Percentiles rank a stretch among this genome's conserved stretches.
These are phyloP conservation scores for Pythium phragmiticola DNA, from an alignment of 352 stramenopile species.

Conservation along the genomic window DNA sequence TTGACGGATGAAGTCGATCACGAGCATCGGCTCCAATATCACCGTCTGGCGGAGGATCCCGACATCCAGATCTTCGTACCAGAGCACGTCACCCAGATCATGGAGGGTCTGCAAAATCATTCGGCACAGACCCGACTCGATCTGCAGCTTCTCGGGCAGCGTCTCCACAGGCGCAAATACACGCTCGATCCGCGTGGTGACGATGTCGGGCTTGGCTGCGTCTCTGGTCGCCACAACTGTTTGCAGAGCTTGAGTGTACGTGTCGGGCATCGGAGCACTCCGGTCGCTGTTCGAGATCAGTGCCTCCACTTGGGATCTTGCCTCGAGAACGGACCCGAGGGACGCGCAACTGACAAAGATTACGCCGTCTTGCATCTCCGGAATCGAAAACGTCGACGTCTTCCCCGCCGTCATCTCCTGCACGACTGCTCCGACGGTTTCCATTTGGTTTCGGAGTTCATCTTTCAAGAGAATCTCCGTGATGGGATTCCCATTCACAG, in stretches of 20 bases:
- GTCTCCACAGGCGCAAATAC: neutral
- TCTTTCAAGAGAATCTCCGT: neutral
- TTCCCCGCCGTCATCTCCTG: neutral
- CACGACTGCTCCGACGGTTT: neutral
- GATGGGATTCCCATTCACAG: neutral
- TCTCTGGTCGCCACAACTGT: neutral
- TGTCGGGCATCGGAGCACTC: neutral
- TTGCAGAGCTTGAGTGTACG: neutral
- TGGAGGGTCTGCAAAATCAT: constrained; percentile 8
- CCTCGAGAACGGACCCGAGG: neutral
- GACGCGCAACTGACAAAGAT: neutral
- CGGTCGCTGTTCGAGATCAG: neutral
- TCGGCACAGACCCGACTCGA: neutral
- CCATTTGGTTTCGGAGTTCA: neutral
- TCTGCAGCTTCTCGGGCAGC: neutral
- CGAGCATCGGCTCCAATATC: constrained; percentile 3
- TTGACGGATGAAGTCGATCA: constrained; percentile 17
- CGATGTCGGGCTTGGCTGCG: neutral
- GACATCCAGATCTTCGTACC: neutral
- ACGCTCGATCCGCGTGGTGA: neutral
- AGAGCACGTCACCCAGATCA: constrained; percentile 16
- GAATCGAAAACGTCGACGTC: neutral
- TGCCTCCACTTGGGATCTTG: neutral
- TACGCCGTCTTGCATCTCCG: neutral
- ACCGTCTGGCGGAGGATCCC: neutral